A percentile compares a stretch with the other conserved stretches of the same genome.
phyloP scores from a whole-genome alignment of 164 flowering plant genomes.

The Taxillus chinensis region DNA sequence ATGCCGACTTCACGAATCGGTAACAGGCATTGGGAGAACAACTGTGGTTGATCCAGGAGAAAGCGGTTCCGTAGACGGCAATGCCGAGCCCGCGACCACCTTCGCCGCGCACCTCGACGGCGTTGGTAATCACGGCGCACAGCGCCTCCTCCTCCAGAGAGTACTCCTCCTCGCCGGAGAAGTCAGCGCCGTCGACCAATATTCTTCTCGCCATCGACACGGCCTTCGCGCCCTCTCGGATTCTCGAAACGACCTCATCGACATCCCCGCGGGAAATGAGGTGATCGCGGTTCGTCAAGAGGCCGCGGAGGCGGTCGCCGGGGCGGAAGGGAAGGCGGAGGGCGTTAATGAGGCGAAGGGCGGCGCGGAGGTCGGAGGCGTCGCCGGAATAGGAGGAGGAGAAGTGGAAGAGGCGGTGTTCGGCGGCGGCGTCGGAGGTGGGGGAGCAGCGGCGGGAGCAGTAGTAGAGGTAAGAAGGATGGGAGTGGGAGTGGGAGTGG shows the following conservation, averaged over 20 bases:
- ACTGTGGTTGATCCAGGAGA: conserved; percentile 83
- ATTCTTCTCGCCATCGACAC: conserved; percentile 31
- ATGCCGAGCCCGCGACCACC: conserved; percentile 29
- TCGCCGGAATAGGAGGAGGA: conserved; percentile 11
- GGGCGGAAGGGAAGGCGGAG: neutral
- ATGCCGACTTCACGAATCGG: conserved; percentile 19
- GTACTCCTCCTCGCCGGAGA: neutral
- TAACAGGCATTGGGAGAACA: conserved; percentile 75
- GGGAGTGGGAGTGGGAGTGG: conserved; percentile 9
- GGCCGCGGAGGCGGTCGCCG: conserved; percentile 29
- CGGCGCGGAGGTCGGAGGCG: conserved; percentile 44
- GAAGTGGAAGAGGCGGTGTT: conserved; percentile 25
- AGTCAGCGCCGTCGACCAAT: conserved; percentile 12
- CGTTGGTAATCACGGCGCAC: conserved; percentile 55
- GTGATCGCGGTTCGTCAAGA: conserved; percentile 34
- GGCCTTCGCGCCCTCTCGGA: conserved; percentile 34
- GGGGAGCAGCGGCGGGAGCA: conserved; percentile 16
- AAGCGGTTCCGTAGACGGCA: conserved; percentile 43
- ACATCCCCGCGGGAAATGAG: conserved; percentile 12
- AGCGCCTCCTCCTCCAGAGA: conserved; percentile 32
- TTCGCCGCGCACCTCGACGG: conserved; percentile 50
- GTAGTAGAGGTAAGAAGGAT: conserved; percentile 22
- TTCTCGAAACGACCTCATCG: conserved; percentile 11
- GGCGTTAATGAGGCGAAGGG: conserved; percentile 45
- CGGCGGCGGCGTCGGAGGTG: conserved; percentile 21